Evolutionary conservation across 2,329 filamentous ascomycete species (phyloP), one percentile per base, ranked within the genome.

Genomic region (Incumbomyces delicatus): DNA sequence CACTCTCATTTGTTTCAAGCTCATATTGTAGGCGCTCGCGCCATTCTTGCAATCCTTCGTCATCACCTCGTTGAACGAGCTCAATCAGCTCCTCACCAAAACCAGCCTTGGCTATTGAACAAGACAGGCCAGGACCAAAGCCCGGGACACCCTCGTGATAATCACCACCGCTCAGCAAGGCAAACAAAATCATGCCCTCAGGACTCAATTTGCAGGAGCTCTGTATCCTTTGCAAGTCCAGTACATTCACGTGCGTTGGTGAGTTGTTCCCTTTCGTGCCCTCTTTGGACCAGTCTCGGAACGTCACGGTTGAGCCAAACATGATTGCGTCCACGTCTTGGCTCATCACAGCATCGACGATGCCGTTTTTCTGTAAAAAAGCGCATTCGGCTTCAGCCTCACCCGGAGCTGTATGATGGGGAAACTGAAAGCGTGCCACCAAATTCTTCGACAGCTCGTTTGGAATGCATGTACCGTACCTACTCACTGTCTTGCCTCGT

Each of bases 321-420:
- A 96, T 96, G 58, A 96, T 77, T 1, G 90, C 92, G 62, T 98
- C 92, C 36, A 95, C 88, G 70, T 98, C 92, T 63, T 98, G 89
- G 63, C 87, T 95, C 57, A 98, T 72, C 1, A 96, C 92, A 0
- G 87, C 90, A 63, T 98, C 92, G 1, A 95, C 89, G 7, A 95
- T 71, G 1, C 87, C 88, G 38, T 82, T 76, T 49, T 76, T 74
- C 60, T 98, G 89, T 2, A 98, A 66, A 13, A 92, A 68, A 0
- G 92, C 92, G 55, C 92, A 98, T 66, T 98, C 92, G 1, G 92
- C 92, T 63, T 98, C 92, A 2, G 90, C 92, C 62, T 98, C 92
- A 8, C 92, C 92, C 0, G 90, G 92, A 5, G 92, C 92, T 58
- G 87, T 80, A 63, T 96, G 88, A 41, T 78, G 77, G 1, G 81